These are phyloP conservation scores for Teratosphaeria nubilosa DNA, from an alignment of 2,329 filamentous ascomycete genomes.

Conservation along the genomic window DNA sequence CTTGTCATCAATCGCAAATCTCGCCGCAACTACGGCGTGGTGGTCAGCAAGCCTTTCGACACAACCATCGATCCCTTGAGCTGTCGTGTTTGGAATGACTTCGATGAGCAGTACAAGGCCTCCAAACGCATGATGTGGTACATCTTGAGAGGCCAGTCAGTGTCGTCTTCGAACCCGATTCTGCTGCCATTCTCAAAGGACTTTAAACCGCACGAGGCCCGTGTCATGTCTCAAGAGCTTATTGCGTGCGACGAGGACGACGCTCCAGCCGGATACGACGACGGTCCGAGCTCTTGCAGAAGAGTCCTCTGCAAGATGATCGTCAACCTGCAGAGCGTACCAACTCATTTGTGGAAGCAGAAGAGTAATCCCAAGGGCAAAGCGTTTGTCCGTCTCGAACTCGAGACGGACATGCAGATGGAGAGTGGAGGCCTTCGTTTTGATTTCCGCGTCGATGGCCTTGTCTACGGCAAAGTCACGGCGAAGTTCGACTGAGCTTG, in stretches of 20 bases:
- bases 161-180: slow-evolving; percentile 59
- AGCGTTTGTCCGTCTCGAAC: slow-evolving; percentile 69
- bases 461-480: slow-evolving; percentile 63
- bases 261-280: slow-evolving; percentile 40
- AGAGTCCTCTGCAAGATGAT: slow-evolving; percentile 30
- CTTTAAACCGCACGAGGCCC: slow-evolving; percentile 62
- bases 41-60: slow-evolving; percentile 62
- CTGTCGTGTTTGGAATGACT: slow-evolving; percentile 64
- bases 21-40: slow-evolving; percentile 66
- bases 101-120: slow-evolving; percentile 73
- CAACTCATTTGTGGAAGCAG: slow-evolving; percentile 59
- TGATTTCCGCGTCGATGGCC: slow-evolving; percentile 66
- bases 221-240: slow-evolving; percentile 58
- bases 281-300: not conserved
- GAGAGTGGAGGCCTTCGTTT: slow-evolving; percentile 65
- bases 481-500: slow-evolving; percentile 57
- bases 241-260: slow-evolving; percentile 62
- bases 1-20: slow-evolving; percentile 66
- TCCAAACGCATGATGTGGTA: slow-evolving; percentile 74
- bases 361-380: slow-evolving; percentile 67
- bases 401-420: slow-evolving; percentile 69
- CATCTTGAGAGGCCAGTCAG: slow-evolving; percentile 63
- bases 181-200: slow-evolving; percentile 75
- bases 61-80: slow-evolving; percentile 59
- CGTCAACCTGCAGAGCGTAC: slow-evolving; percentile 64